phyloP scores from a whole-genome alignment of 495 filamentous ascomycete genomes.

The Neurospora sp. region DNA sequence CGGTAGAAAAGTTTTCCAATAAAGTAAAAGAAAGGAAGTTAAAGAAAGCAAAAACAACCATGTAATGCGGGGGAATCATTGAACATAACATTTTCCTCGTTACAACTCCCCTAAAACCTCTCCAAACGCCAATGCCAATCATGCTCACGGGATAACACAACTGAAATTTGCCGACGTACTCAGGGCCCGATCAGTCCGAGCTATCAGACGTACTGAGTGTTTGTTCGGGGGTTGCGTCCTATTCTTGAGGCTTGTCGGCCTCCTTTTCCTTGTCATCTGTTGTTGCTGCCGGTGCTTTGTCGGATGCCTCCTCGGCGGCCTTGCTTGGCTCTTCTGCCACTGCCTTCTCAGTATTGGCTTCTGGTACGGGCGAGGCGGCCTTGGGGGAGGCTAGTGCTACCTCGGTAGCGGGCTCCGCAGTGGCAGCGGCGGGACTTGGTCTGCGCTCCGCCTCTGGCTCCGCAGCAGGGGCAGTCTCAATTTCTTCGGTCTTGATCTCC shows the following conservation, averaged over 20 bases:
- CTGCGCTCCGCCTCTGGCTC: slow-evolving; percentile 6
- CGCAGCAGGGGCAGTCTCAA: slow-evolving; percentile 8
- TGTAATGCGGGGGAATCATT: background rate
- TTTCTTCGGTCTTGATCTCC: slow-evolving; percentile 23
- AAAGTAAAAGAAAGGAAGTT: background rate
- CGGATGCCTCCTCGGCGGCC: background rate
- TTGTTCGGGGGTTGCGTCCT: background rate
- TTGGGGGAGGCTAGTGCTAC: background rate
- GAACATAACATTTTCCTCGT: background rate
- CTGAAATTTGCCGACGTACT: background rate
- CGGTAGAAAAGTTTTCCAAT: background rate
- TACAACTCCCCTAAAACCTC: background rate
- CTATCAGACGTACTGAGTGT: background rate
- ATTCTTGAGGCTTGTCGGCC: background rate
- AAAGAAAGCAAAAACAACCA: background rate
- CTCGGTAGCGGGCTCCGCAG: slow-evolving; percentile 3
- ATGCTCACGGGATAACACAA: background rate
- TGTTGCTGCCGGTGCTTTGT: background rate
- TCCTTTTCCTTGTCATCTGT: slow-evolving; percentile 3
- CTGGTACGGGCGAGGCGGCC: background rate
- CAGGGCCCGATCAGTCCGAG: background rate
- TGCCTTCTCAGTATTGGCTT: background rate
- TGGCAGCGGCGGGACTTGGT: background rate
- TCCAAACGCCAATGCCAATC: background rate
- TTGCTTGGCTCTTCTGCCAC: background rate